Percentiles rank a stretch among this genome's conserved stretches.
Conservation (phyloP, 805 yeast species). For the Wickerhamomyces rabaulensis region DNA sequence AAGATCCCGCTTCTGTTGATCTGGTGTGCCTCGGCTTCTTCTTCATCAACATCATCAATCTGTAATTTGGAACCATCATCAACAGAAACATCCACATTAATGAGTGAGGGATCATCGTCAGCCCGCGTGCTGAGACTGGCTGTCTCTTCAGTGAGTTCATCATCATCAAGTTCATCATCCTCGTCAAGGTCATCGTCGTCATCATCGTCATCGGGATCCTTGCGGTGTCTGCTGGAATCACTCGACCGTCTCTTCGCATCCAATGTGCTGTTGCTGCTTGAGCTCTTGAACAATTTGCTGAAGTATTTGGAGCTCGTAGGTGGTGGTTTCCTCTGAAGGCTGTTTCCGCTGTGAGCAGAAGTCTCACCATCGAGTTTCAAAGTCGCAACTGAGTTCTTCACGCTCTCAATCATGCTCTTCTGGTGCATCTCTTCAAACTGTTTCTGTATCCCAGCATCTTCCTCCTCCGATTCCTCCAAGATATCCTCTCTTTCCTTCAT, state of each 20-base stretch:
- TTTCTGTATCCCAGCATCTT: background rate
- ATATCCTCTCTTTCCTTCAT: slow-evolving; percentile 6
- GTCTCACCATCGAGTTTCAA: slow-evolving; percentile 4
- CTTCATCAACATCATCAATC: slow-evolving; percentile 7
- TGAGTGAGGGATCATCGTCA: slow-evolving; percentile 3
- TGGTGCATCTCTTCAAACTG: background rate
- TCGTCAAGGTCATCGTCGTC: slow-evolving; percentile 7
- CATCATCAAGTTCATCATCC: slow-evolving; percentile 1
- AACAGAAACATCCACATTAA: slow-evolving; percentile 3
- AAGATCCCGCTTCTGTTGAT: slow-evolving; percentile 16
- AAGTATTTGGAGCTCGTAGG: slow-evolving; percentile 6
- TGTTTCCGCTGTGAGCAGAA: background rate
- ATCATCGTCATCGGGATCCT: slow-evolving; percentile 1
- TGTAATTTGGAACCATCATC: slow-evolving; percentile 1
- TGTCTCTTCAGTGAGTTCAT: background rate
- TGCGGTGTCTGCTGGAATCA: background rate
- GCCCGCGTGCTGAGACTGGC: background rate
- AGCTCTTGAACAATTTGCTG: slow-evolving; percentile 20
- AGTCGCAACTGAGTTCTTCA: slow-evolving; percentile 11
- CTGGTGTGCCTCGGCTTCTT: background rate
- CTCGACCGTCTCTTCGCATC: background rate
- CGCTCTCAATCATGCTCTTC: slow-evolving; percentile 9
- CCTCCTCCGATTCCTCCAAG: slow-evolving; percentile 5
- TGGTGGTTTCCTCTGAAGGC: slow-evolving; percentile 1
- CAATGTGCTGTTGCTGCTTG: slow-evolving; percentile 15